Evolutionary conservation across 2,329 filamentous ascomycete genomes (phyloP).

Genomic region (Thelonectria discophora): DNA sequence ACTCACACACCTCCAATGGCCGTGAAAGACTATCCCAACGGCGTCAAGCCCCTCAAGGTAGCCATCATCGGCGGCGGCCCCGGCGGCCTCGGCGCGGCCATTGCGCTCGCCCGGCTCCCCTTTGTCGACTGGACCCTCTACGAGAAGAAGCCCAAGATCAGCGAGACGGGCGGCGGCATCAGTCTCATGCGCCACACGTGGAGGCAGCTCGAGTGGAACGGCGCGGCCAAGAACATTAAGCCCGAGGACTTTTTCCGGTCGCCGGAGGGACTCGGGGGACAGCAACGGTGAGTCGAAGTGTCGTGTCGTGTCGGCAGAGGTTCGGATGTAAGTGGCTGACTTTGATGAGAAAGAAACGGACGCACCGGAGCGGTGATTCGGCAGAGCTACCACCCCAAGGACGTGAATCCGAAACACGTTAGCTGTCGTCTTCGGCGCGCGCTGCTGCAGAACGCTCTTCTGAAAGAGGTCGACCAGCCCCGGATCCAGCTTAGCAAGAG

Average conservation of each 20-base stretch:
- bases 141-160: conserved; percentile 49
- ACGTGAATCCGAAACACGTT: conserved; percentile 38
- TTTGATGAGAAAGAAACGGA: conserved; percentile 43
- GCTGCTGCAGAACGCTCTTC: conserved; percentile 58
- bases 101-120: conserved; percentile 42
- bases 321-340: not conserved
- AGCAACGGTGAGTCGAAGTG: conserved; percentile 34
- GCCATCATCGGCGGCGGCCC: conserved; percentile 44
- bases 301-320: too few species aligned
- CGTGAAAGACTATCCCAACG: conserved; percentile 30
- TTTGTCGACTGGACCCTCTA: conserved; percentile 48
- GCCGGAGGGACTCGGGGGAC: conserved; percentile 35
- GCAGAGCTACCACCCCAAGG: conserved; percentile 30
- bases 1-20: conserved; percentile 25
- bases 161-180: conserved; percentile 51
- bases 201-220: conserved; percentile 47
- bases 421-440: conserved; percentile 46
- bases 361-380: conserved; percentile 43
- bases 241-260: conserved; percentile 45
- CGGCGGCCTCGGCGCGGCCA: conserved; percentile 45
- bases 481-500: conserved; percentile 57
- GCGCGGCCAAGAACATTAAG: conserved; percentile 44
- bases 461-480: conserved; percentile 54
- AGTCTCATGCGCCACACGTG: conserved; percentile 48
- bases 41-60: conserved; percentile 29